Evolutionary conservation across 2,329 filamentous ascomycete genomes (phyloP), one percentile per base, ranked within the genome.

Genomic region (Leptosphaerulina australis): DNA sequence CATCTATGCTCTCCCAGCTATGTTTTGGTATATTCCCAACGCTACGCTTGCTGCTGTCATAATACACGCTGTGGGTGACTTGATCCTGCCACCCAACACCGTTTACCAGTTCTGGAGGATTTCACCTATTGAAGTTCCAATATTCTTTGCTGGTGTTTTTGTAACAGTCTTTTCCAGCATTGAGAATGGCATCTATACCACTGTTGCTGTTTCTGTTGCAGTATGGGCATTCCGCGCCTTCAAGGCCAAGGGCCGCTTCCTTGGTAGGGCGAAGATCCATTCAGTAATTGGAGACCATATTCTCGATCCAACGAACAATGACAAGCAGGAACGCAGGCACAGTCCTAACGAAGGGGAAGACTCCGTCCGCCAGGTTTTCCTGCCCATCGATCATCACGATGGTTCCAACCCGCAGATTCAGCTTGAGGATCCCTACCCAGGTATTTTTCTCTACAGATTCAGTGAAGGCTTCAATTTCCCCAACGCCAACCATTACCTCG

Each of bases 391-490:
- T 62, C 91, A 96, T 69, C 79, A 81, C 11, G 93, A 97, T 68
- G 93, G 94, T 29, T 91, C 90, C 3, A 97, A 97, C 71, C 93
- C 93, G 0, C 81, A 87, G 22, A 82, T 97, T 31, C 81, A 88
- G 11, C 78, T 96, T 6, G 81, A 89, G 53, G 85, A 85, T 49
- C 92, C 94, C 1, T 91, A 94, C 64, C 93, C 93, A 0, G 94
- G 94, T 40, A 83, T 99, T 63, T 97, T 97, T 76, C 96, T 99
- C 67, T 97, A 97, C 77, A 86, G 93, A 33, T 97, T 99, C 74
- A 88, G 90, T 0, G 93, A 97, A 76, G 91, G 92, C 36, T 96
- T 96, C 81, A 96, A 94, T 76, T 99, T 97, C 68, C 91, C 92
- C 50, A 99, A 97, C 63, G 91, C 91, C 18, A 91, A 91, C 66